Percentiles rank a stretch among this genome's conserved stretches.
phyloP scores from a whole-genome alignment of 2,329 filamentous ascomycete genomes.

The Penicillium sp. region DNA sequence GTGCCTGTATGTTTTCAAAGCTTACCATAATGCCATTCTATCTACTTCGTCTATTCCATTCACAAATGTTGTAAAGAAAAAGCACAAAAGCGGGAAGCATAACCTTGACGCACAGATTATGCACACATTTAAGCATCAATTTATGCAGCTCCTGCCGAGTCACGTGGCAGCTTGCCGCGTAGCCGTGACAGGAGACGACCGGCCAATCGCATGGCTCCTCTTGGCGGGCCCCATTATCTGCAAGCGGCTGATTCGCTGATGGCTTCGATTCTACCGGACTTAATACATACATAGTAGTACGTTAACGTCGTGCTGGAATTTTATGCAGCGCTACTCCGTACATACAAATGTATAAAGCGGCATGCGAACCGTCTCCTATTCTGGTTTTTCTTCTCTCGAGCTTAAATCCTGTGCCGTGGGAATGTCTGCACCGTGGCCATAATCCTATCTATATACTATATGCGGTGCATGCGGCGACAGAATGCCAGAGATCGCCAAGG shows the following conservation, averaged over 20 bases:
- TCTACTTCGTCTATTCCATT: background rate
- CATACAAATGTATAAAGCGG: background rate
- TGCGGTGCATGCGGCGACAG: background rate
- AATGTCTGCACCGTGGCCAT: background rate
- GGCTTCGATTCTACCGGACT: background rate
- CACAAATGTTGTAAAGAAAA: too few species aligned
- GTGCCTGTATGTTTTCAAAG: background rate
- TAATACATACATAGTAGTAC: too few species aligned
- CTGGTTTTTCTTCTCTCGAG: background rate
- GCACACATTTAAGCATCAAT: background rate
- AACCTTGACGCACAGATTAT: background rate
- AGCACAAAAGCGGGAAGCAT: too few species aligned
- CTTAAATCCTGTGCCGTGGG: background rate
- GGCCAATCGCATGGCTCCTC: background rate
- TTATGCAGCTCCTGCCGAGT: background rate
- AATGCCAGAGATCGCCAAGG: conserved; percentile 14
- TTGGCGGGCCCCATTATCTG: too few species aligned
- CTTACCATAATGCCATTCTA: too few species aligned
- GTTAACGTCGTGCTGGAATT: background rate
- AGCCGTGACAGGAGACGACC: background rate
- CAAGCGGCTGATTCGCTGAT: background rate
- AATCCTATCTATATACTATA: background rate
- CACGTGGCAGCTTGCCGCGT: background rate
- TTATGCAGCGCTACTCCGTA: background rate
- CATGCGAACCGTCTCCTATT: background rate